phyloP scores from a whole-genome alignment of 495 filamentous ascomycete genomes.

The Penicillium dipodomyicola region DNA sequence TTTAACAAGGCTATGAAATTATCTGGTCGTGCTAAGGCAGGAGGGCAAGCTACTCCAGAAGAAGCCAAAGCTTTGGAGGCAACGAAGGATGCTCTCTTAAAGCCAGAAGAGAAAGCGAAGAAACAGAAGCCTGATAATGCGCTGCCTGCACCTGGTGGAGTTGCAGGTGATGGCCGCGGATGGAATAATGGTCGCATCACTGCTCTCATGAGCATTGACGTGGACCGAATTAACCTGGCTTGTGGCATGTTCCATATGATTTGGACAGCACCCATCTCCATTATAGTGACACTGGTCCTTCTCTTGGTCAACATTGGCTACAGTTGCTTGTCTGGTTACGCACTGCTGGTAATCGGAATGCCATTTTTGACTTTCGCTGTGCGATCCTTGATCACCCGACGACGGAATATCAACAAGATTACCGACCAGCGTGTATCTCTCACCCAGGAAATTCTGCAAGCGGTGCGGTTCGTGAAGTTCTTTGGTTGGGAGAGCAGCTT shows the following conservation, averaged over 20 bases:
- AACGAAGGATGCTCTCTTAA: slow-evolving; percentile 46
- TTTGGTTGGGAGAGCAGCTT: slow-evolving; percentile 94
- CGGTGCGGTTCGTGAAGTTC: slow-evolving; percentile 91
- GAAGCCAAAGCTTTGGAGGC: slow-evolving; percentile 32
- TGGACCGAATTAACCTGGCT: slow-evolving; percentile 83
- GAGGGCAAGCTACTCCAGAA: slow-evolving; percentile 49
- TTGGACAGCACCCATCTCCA: slow-evolving; percentile 79
- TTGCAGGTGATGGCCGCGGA: slow-evolving; percentile 66
- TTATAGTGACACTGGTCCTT: slow-evolving; percentile 72
- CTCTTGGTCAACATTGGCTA: slow-evolving; percentile 83
- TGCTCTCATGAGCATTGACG: slow-evolving; percentile 91
- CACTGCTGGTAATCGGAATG: slow-evolving; percentile 71
- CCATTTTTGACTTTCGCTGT: slow-evolving; percentile 73
- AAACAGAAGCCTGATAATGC: slow-evolving; percentile 19
- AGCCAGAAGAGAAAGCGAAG: slow-evolving; percentile 32
- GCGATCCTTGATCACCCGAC: slow-evolving; percentile 63
- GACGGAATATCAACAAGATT: slow-evolving; percentile 81
- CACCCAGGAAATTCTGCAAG: slow-evolving; percentile 88
- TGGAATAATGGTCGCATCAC: slow-evolving; percentile 91
- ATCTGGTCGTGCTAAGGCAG: slow-evolving; percentile 74
- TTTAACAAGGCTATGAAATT: slow-evolving; percentile 83
- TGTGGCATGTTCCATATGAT: slow-evolving; percentile 84
- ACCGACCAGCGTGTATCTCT: slow-evolving; percentile 88
- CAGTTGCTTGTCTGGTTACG: slow-evolving; percentile 85
- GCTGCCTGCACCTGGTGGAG: slow-evolving; percentile 31